Evolutionary conservation across 2,329 filamentous ascomycete species (phyloP).

Genomic region (Pseudophaeomoniella oleicola): DNA sequence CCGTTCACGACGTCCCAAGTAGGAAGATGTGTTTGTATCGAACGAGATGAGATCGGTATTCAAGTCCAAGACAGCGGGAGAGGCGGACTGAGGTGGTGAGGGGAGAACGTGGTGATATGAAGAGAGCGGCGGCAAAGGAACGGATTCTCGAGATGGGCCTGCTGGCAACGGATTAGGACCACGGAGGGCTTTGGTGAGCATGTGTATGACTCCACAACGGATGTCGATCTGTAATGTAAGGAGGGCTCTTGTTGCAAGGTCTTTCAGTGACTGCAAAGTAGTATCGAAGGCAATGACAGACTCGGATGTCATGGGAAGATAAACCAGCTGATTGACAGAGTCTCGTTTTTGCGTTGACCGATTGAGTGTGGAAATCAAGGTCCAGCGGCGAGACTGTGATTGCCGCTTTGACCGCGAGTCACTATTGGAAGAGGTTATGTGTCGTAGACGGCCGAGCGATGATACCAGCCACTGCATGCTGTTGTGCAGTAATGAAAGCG

Average conservation of each 20-base stretch:
- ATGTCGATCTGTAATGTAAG: slow-evolving; percentile 81
- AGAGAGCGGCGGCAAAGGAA: slow-evolving; percentile 24
- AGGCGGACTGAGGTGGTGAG: slow-evolving; percentile 26
- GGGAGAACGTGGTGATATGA: slow-evolving; percentile 29
- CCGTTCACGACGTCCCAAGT: slow-evolving; percentile 57
- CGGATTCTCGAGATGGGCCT: slow-evolving; percentile 22
- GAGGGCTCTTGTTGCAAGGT: slow-evolving; percentile 64
- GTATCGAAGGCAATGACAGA: slow-evolving; percentile 78
- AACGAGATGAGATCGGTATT: slow-evolving; percentile 76
- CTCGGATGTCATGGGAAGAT: slow-evolving; percentile 76
- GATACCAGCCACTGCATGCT: slow-evolving; percentile 96
- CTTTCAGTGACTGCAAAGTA: slow-evolving; percentile 68
- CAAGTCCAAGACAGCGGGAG: slow-evolving; percentile 61
- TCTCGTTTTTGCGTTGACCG: slow-evolving; percentile 35
- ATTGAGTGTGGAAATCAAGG: slow-evolving; percentile 53
- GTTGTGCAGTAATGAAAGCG: slow-evolving; percentile 78
- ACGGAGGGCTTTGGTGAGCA: slow-evolving; percentile 52
- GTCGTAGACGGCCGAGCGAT: slow-evolving; percentile 65
- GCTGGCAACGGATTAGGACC: slow-evolving; percentile 41
- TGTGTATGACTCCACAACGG: slow-evolving; percentile 70
- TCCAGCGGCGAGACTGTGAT: slow-evolving; percentile 63
- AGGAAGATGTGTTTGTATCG: slow-evolving; percentile 64
- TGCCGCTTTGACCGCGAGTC: slow-evolving; percentile 27
- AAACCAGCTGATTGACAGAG: slow-evolving; percentile 44
- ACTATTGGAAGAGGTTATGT: slow-evolving; percentile 63